Conservation (phyloP, 23 red algal species). For the Gracilaria domingensis region DNA sequence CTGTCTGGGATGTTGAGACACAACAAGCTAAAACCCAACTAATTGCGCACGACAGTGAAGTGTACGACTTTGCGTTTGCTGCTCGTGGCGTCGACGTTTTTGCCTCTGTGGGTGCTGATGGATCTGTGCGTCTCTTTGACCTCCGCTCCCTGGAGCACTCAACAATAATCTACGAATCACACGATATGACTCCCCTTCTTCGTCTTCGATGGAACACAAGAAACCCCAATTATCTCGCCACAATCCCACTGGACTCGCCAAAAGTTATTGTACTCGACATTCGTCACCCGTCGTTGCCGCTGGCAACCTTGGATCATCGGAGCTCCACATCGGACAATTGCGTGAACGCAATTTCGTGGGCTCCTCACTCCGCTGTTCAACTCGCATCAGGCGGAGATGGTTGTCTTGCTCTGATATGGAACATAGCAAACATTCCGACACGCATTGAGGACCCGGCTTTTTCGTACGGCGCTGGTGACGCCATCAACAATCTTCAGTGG, state of each 20-base stretch:
- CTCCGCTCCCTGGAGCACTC: constrained; percentile 91
- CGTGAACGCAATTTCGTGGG: constrained; percentile 92
- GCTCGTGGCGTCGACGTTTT: constrained; percentile 83
- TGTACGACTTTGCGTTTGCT: constrained; percentile 98
- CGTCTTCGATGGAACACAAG: constrained; percentile 91
- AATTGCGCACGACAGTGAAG: constrained; percentile 98
- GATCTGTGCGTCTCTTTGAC: constrained; percentile 95
- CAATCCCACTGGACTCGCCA: constrained; percentile 66
- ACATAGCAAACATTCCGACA: constrained; percentile 79
- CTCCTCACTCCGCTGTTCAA: constrained; percentile 78
- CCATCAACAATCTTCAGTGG: constrained; percentile 86
- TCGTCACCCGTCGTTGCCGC: constrained; percentile 87
- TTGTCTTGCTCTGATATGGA: constrained; percentile 88
- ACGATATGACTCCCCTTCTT: constrained; percentile 82
- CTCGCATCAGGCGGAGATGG: constrained; percentile 83
- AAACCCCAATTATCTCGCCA: constrained; percentile 88
- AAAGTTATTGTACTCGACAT: constrained; percentile 88
- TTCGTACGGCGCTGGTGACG: constrained; percentile 72
- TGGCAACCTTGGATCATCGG: constrained; percentile 73
- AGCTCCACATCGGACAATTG: constrained; percentile 58
- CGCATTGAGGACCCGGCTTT: constrained; percentile 72
- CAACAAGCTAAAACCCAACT: constrained; percentile 90
- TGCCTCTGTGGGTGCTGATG: constrained; percentile 94
- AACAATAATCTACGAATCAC: constrained; percentile 93
- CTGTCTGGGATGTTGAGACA: constrained; percentile 92